Conservation (phyloP, 2,329 filamentous ascomycete genomes). For the Cladosporium halotolerans region DNA sequence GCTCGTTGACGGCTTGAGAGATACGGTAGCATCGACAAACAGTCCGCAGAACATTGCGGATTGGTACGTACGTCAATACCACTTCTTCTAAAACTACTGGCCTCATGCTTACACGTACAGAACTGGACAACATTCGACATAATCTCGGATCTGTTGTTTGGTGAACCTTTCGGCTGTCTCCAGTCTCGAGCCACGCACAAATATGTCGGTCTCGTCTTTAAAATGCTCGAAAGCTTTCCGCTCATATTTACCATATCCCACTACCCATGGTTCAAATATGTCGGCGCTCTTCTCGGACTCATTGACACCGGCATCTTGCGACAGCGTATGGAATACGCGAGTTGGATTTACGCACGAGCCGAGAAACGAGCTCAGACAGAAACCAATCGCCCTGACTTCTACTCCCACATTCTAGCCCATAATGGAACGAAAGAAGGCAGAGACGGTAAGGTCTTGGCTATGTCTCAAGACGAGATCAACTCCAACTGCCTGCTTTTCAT, state of each 20-base stretch:
- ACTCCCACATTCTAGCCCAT: background rate
- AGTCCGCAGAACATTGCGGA: too few species aligned
- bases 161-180: constrained; percentile 29
- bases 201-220: constrained; percentile 27
- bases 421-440: background rate
- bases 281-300: background rate
- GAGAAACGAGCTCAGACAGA: background rate
- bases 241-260: background rate
- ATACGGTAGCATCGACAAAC: too few species aligned
- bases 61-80: too few species aligned
- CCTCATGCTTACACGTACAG: too few species aligned
- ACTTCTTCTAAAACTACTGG: too few species aligned
- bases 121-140: constrained; percentile 18
- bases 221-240: constrained; percentile 21
- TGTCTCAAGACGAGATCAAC: constrained; percentile 28
- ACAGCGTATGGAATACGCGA: background rate
- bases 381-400: background rate
- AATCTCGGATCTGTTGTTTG: constrained; percentile 29
- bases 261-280: background rate
- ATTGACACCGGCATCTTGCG: too few species aligned
- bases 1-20: background rate
- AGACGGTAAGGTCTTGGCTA: background rate
- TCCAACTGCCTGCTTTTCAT: constrained; percentile 30
- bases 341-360: background rate
- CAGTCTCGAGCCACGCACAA: constrained; percentile 29